These are phyloP conservation scores for Neolentinus lepideus DNA, from an alignment of 1,284 basidiomycete species.

Conservation along the genomic window DNA sequence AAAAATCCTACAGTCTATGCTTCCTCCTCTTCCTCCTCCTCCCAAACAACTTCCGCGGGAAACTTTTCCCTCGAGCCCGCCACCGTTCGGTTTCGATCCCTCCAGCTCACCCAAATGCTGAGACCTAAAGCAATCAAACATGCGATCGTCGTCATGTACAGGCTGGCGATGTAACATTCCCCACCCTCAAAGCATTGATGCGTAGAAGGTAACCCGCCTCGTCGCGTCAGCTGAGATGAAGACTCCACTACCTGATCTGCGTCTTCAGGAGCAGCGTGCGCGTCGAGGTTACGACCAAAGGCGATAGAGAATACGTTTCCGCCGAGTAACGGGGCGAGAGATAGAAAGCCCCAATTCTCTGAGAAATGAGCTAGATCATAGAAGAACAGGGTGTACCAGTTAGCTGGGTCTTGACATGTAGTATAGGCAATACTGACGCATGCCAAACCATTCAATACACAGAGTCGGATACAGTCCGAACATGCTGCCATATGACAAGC, in stretches of 20 bases:
- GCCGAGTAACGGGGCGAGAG: constrained; percentile 70
- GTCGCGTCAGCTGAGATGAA: constrained; percentile 1
- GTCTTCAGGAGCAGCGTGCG: constrained; percentile 39
- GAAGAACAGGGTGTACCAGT: constrained; percentile 1
- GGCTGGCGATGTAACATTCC: constrained; percentile 43
- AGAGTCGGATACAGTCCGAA: constrained; percentile 77
- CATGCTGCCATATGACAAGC: constrained; percentile 70
- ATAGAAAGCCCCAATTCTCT: constrained; percentile 83
- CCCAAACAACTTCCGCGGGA: constrained; percentile 19
- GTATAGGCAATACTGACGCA: constrained; percentile 37
- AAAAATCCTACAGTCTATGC: not conserved
- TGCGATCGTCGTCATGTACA: constrained; percentile 41
- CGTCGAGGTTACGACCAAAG: constrained; percentile 77
- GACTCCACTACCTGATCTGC: constrained; percentile 6
- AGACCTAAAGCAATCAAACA: constrained; percentile 40
- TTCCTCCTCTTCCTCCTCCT: constrained; percentile 16
- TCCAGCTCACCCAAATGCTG: constrained; percentile 40
- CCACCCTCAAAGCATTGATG: constrained; percentile 43
- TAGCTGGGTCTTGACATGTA: constrained; percentile 3
- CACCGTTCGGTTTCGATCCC: constrained; percentile 29
- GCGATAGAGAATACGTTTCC: constrained; percentile 82
- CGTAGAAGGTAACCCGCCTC: constrained; percentile 22
- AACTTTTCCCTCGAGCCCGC: constrained; percentile 5
- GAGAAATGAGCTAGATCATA: constrained; percentile 66
- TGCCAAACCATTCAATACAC: constrained; percentile 83